Evolutionary conservation across 495 filamentous ascomycete species (phyloP).

Genomic region (Xylaria scruposa): DNA sequence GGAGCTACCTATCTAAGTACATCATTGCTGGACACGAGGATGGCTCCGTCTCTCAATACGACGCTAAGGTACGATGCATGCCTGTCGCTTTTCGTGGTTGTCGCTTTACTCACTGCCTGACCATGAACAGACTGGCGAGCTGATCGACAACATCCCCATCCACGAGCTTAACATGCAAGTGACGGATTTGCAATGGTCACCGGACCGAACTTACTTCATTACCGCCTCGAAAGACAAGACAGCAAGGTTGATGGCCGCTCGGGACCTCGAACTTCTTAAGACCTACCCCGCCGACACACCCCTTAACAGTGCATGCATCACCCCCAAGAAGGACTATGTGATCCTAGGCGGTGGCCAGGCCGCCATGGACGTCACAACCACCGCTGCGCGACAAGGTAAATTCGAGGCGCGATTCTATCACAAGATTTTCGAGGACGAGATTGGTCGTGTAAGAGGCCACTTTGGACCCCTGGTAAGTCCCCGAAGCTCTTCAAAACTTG

Average conservation of each 20-base stretch:
- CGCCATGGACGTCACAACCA: conserved; percentile 99
- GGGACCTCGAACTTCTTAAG: conserved; percentile 89
- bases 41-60: conserved; percentile 90
- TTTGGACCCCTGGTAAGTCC: conserved; percentile 89
- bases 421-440: conserved; percentile 98
- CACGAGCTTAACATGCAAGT: conserved; percentile 86
- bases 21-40: conserved; percentile 99
- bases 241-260: conserved; percentile 80
- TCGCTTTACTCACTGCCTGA: conserved; percentile 24
- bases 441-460: conserved; percentile 93
- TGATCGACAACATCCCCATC: conserved; percentile 75
- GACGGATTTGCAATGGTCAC: conserved; percentile 92
- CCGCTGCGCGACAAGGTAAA: conserved; percentile 90
- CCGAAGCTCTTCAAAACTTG: neutral
- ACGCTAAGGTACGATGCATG: conserved; percentile 74
- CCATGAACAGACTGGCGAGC: conserved; percentile 74
- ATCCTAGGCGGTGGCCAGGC: conserved; percentile 98
- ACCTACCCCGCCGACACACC: conserved; percentile 93
- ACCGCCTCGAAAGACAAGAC: conserved; percentile 98
- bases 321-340: conserved; percentile 93
- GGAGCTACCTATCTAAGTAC: conserved; percentile 89
- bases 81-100: neutral
- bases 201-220: conserved; percentile 96
- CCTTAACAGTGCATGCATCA: conserved; percentile 92
- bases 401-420: conserved; percentile 99